These are phyloP conservation scores for Aegilops umbellulata DNA, from an alignment of 176 grass and related monocot species.

Conservation along the genomic window DNA sequence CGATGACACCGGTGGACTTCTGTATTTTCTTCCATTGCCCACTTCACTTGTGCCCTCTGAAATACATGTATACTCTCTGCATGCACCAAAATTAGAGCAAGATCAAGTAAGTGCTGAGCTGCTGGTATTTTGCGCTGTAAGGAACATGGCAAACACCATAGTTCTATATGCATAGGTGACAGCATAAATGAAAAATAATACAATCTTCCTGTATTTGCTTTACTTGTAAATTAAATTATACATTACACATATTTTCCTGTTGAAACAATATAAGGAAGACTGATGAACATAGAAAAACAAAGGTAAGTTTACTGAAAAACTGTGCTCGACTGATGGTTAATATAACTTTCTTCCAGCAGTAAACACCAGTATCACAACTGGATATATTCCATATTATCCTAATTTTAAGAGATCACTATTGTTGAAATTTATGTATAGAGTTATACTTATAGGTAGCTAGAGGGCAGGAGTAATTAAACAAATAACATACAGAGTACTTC, in stretches of 20 bases:
- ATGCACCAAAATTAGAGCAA: slow-evolving; percentile 31
- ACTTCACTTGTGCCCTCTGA: slow-evolving; percentile 83
- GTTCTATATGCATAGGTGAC: slow-evolving; percentile 4
- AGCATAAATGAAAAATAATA: not conserved
- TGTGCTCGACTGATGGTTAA: not conserved
- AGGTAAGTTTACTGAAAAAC: not conserved
- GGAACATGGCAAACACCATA: not conserved
- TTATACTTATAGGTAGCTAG: not conserved
- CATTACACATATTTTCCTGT: not conserved
- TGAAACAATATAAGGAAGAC: not conserved
- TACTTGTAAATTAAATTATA: not conserved
- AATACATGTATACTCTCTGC: slow-evolving; percentile 93
- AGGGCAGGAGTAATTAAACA: not conserved
- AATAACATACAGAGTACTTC: not conserved
- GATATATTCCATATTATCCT: not conserved
- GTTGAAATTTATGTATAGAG: slow-evolving; percentile 2
- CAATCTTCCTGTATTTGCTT: not conserved
- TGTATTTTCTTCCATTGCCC: slow-evolving; percentile 1
- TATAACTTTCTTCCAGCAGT: not conserved
- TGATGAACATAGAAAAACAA: slow-evolving; percentile 9
- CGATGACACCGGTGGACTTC: not conserved
- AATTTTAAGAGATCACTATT: not conserved
- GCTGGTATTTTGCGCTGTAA: not conserved
- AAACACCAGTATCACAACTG: not conserved
- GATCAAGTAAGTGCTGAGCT: not conserved